Conservation (phyloP, 768 basidiomycete genomes). For the Multifurca ochricompacta region DNA sequence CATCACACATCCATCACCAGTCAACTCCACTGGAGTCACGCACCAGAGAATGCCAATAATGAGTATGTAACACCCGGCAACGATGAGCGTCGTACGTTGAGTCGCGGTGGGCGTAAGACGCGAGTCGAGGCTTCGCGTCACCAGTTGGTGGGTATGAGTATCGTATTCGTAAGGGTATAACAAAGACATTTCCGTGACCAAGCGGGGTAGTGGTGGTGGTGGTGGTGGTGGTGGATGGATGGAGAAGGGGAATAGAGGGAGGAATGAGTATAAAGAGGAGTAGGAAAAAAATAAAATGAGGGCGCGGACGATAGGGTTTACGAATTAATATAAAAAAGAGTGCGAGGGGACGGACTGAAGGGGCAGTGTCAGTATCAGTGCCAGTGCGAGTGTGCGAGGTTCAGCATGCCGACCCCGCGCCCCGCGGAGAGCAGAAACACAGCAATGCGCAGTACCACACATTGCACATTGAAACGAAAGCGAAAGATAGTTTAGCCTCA, state of each 20-base stretch:
- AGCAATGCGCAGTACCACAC: background rate
- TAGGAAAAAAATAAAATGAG: background rate
- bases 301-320: background rate
- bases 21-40: slow-evolving; percentile 23
- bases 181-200: slow-evolving; percentile 20
- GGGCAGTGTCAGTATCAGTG: too few relatives aligned
- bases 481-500: too few relatives aligned
- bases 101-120: slow-evolving; percentile 58
- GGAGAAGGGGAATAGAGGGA: too few relatives aligned
- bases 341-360: too few relatives aligned
- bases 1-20: too few relatives aligned
- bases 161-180: background rate
- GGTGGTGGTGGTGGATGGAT: background rate
- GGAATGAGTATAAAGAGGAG: background rate
- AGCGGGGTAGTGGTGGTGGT: background rate
- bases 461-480: too few relatives aligned
- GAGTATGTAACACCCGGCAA: slow-evolving; percentile 68
- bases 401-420: too few relatives aligned
- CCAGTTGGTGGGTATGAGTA: background rate
- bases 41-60: slow-evolving; percentile 77
- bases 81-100: slow-evolving; percentile 69
- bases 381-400: too few relatives aligned
- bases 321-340: too few relatives aligned
- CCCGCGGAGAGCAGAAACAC: too few relatives aligned
- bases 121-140: slow-evolving; percentile 25